Base-by-base conservation (phyloP, 345 rosid species). In the Moricandia moricandioides region DNA sequence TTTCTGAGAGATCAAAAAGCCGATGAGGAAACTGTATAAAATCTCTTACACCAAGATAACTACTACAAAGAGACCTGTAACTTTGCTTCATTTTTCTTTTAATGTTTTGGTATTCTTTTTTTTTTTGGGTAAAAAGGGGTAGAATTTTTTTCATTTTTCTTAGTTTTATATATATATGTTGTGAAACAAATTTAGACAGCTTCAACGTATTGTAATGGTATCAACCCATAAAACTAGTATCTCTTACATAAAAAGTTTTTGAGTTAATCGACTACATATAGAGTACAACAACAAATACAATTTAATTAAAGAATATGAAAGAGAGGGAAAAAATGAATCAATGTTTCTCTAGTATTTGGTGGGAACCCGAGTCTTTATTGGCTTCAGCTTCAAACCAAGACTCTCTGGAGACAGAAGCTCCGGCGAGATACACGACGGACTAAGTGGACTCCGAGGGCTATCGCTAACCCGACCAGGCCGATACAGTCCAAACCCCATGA, bases 371-470 rank as follows among this genome's bases (percentile, higher is more conserved):
- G 98, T 96, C 81, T 88, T 92, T 47, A 47, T n/a, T 4, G 98
- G 98, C 86, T 96, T 96, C 2, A 96, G 85, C 86, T 96, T 96
- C 89, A 96, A 78, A 5, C 99, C 99, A 89, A 96, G 88, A 85
- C 95, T 92, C 84, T 92, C 98, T 0, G 98, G 97, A 8, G 98
- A 89, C 43, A 95, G 91, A 55, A 96, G 99, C 81, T 96, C 99
- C 0, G 96, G 97, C 1, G 98, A 89, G 82, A 96, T 91, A 78
- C 96, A 91, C 5, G 92, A 81, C 0, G 92, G 96, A 79, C 93
- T 91, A 59, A 96, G 86, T 0, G 98, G 94, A 70, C 99, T 96
- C 62, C 17, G n/a, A 0, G 98, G 98, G 78, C 99, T 96, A 78
- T 76, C 89, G 1, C 78, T 87, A 64, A 88, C 77, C 29, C 78